Evolutionary conservation across 2,329 filamentous ascomycete genomes (phyloP).

Genomic region (Diaporthe sp.): DNA sequence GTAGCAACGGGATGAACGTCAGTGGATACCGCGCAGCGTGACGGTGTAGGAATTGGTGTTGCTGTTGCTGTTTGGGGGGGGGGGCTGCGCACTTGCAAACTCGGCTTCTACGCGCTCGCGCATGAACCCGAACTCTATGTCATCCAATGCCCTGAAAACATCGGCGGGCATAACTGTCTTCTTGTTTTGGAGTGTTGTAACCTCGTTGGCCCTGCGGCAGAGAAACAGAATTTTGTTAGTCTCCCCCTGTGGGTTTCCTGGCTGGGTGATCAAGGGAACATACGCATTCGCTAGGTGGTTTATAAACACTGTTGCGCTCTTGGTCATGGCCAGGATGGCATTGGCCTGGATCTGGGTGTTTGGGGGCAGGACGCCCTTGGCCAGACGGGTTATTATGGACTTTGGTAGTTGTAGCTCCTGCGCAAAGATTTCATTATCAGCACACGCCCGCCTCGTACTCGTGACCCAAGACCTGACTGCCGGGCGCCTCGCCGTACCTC

Average conservation of each 20-base stretch:
- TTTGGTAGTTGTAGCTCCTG: slow-evolving; percentile 83
- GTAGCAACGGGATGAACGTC: slow-evolving; percentile 24
- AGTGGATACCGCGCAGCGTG: not conserved
- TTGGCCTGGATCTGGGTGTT: slow-evolving; percentile 89
- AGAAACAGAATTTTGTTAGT: slow-evolving; percentile 13
- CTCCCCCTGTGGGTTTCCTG: too few relatives aligned
- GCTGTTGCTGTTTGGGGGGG: not conserved
- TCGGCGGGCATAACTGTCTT: slow-evolving; percentile 84
- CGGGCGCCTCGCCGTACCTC: slow-evolving; percentile 57
- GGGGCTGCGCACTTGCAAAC: slow-evolving; percentile 73
- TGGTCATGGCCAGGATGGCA: slow-evolving; percentile 82
- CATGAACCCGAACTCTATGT: slow-evolving; percentile 82
- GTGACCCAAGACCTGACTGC: not conserved
- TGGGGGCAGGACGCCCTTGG: slow-evolving; percentile 82
- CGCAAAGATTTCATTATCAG: slow-evolving; percentile 10
- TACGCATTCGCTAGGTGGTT: slow-evolving; percentile 83
- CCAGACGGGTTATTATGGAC: slow-evolving; percentile 83
- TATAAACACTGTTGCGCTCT: slow-evolving; percentile 86
- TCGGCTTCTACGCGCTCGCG: slow-evolving; percentile 78
- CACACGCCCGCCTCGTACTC: not conserved
- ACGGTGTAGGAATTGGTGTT: not conserved
- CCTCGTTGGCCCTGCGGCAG: slow-evolving; percentile 75
- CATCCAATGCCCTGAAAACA: slow-evolving; percentile 82
- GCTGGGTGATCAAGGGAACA: slow-evolving; percentile 48
- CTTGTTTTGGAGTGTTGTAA: slow-evolving; percentile 74